Base-by-base conservation (phyloP, 495 filamentous ascomycete species). In the Penicillium canescens region DNA sequence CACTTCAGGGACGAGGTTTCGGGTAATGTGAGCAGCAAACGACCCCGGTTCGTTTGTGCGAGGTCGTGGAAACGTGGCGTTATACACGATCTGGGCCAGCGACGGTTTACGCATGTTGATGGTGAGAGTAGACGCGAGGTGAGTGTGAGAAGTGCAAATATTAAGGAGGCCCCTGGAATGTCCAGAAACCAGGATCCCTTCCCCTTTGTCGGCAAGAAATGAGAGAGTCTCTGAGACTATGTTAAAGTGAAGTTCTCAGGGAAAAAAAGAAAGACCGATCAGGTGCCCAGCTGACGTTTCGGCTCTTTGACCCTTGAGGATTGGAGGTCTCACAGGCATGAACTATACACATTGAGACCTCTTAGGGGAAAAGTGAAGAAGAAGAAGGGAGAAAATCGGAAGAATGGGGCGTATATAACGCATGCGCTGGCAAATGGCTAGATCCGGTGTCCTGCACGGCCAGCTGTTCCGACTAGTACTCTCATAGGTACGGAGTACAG, bases 1-100 rank as follows among this genome's bases (percentile, higher is more conserved):
- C 44, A 96, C 90, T 79, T 96, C 92, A 11, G 86, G 88, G n/a
- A 96, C 85, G 21, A 96, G 82, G 62, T 90, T 80, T 26, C 78
- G 77, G 35, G 76, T 76, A 52, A 87, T 78, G 56, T 86, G 82
- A 9, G 75, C 75, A 13, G 79, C 70, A 67, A 86, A 87, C 39
- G 77, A 78, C 1, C 71, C 67, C 0, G 83, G 83, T 49, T 86
- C 82, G 39, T 63, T 74, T 7, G 79, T 62, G 33, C 73, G 72
- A n/a, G 80, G 81, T 14, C 69, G 71, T n/a, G 84, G 82, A 57
- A 78, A 87, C 21, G 83, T 74, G 50, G 75, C 67, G 48, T 73
- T 73, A 72, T 86, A 80, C 52, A 88, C 80, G 23, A 78, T 67
- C 36, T 78, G 73, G 44, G 77, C 69, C 44, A 87, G 68, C 23